Conservation (phyloP, 163 green algal species). For the Chlamydomonas reinhardtii region DNA sequence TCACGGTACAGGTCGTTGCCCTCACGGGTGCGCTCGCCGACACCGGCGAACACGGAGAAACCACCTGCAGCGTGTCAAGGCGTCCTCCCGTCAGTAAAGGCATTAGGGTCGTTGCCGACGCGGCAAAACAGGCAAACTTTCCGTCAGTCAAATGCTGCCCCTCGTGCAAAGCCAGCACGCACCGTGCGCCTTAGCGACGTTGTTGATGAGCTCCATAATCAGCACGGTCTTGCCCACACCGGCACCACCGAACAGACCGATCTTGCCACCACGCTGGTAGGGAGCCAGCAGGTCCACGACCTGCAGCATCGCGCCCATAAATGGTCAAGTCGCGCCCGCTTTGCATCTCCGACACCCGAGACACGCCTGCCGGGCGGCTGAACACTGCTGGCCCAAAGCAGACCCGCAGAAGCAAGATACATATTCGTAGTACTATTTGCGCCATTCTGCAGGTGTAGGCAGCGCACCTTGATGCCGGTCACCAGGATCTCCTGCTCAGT, state of each 20-base stretch:
- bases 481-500: slow-evolving; percentile 98
- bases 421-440: neutral
- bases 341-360: slow-evolving; percentile 8
- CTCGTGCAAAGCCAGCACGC: neutral
- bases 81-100: neutral
- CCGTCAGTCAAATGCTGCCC: too few relatives aligned
- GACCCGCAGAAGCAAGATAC: neutral
- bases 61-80: slow-evolving; percentile 78
- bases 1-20: slow-evolving; percentile 99
- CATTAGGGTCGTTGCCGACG: too few relatives aligned
- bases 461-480: slow-evolving; percentile 98
- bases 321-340: neutral
- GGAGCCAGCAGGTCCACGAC: slow-evolving; percentile 99
- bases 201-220: slow-evolving; percentile 99
- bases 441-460: too few relatives aligned
- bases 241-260: slow-evolving; percentile 98
- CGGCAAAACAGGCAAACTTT: too few relatives aligned
- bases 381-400: too few relatives aligned
- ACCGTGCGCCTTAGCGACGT: slow-evolving; percentile 99
- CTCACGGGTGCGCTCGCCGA: slow-evolving; percentile 99
- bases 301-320: slow-evolving; percentile 57
- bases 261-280: slow-evolving; percentile 99
- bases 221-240: slow-evolving; percentile 99
- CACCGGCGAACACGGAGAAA: slow-evolving; percentile 99
- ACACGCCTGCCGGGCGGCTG: neutral